Conservation (phyloP, 352 stramenopile species). For the Blastocystis sp. region DNA sequence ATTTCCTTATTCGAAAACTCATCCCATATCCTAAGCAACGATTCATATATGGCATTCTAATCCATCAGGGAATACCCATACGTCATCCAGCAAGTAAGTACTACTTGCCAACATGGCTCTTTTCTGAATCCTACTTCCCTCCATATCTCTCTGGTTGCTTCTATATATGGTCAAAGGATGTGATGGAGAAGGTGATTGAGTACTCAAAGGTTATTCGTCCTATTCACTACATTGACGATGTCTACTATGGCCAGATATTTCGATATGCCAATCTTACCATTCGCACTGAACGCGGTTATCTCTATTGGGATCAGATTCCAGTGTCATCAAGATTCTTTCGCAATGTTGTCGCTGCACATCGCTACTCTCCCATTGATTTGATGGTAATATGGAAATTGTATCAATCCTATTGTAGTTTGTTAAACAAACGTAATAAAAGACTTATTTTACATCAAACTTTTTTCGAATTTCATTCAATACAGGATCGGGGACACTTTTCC, state of each 20-base stretch:
- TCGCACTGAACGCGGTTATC: not conserved
- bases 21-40: not conserved
- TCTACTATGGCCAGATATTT: conserved; percentile 15
- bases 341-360: not conserved
- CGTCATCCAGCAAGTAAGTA: not conserved
- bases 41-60: not conserved
- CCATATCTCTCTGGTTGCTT: conserved; percentile 17
- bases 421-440: not conserved
- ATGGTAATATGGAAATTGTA: not conserved
- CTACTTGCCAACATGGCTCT: not conserved
- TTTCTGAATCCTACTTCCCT: not conserved
- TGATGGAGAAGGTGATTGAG: not conserved
- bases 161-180: not conserved
- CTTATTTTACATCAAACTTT: not conserved
- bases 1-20: not conserved
- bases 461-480: not conserved
- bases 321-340: not conserved
- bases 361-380: not conserved
- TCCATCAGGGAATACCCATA: not conserved
- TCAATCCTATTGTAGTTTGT: not conserved
- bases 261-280: not conserved
- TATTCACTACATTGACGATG: conserved; percentile 48
- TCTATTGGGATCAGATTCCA: not conserved
- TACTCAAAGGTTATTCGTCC: not conserved
- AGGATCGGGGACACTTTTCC: not conserved